These are phyloP conservation scores for Beauveria sp. DNA, from an alignment of 2,329 filamentous ascomycete species.

Conservation along the genomic window DNA sequence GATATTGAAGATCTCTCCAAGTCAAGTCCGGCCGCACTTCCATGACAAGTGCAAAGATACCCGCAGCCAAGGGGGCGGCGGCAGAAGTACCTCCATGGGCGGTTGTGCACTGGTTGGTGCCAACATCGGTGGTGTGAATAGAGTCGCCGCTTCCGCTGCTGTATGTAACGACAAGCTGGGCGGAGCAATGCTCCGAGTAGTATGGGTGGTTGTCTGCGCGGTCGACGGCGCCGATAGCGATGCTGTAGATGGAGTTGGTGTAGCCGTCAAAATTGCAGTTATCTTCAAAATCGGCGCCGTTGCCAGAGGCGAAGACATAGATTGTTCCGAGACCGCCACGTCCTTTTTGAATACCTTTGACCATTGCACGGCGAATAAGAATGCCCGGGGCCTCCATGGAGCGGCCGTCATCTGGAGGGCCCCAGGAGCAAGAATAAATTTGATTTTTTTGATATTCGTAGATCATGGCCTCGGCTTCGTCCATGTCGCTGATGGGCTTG, in stretches of 20 bases:
- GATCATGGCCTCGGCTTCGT: constrained; percentile 88
- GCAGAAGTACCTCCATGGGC: constrained; percentile 93
- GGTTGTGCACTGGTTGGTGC: constrained; percentile 67
- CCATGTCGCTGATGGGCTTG: constrained; percentile 81
- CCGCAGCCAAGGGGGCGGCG: constrained; percentile 85
- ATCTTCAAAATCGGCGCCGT: constrained; percentile 78
- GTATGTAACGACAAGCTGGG: constrained; percentile 91
- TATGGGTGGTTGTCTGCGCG: constrained; percentile 81
- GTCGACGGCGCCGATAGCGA: constrained; percentile 91
- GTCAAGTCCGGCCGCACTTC: constrained; percentile 77
- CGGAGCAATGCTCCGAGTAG: constrained; percentile 94
- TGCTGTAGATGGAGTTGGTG: constrained; percentile 98
- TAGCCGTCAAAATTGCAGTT: constrained; percentile 99
- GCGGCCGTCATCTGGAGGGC: constrained; percentile 83
- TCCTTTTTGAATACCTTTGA: constrained; percentile 85
- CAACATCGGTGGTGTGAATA: constrained; percentile 96
- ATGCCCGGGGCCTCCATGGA: constrained; percentile 93
- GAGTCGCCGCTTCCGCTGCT: constrained; percentile 83
- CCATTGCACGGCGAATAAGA: constrained; percentile 81
- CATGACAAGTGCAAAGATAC: constrained; percentile 83
- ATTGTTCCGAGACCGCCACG: constrained; percentile 78
- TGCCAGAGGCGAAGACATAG: constrained; percentile 92
- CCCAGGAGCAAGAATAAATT: constrained; percentile 99
- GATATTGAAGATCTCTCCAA: constrained; percentile 92
- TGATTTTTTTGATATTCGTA: constrained; percentile 87